Percentiles rank a stretch among this genome's conserved stretches.
Conservation (phyloP, 1,139 yeast species). For the Zhuliangozyma parablackwelliae region DNA sequence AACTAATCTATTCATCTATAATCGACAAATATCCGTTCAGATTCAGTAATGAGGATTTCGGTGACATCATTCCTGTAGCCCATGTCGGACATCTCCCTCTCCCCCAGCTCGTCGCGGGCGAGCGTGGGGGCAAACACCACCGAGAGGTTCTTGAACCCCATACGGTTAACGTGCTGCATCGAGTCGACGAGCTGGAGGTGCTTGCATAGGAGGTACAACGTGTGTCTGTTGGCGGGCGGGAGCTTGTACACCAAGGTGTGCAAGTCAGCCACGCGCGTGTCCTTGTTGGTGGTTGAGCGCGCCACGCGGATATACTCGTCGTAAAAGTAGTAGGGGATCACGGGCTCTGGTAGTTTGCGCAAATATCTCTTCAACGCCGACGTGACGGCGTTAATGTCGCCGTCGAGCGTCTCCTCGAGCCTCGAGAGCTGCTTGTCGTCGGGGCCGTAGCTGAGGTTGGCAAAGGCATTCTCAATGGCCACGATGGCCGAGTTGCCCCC, state of each 20-base stretch:
- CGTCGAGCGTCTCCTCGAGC: constrained; percentile 50
- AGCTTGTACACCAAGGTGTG: constrained; percentile 33
- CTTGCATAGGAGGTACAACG: constrained; percentile 51
- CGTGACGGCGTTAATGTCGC: constrained; percentile 84
- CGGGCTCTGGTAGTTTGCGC: constrained; percentile 79
- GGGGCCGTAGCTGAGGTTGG: constrained; percentile 20
- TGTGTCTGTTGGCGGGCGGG: constrained; percentile 65
- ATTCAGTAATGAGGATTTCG: constrained; percentile 65
- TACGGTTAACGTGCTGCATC: constrained; percentile 52
- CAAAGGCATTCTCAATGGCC: constrained; percentile 47
- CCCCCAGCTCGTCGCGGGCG: constrained; percentile 76
- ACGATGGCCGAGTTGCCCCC: constrained; percentile 82
- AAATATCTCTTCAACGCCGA: constrained; percentile 83
- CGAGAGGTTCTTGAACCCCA: constrained; percentile 79
- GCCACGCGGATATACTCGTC: constrained; percentile 53
- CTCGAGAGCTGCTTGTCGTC: constrained; percentile 39
- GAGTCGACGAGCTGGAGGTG: constrained; percentile 61
- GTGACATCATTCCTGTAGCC: constrained; percentile 75
- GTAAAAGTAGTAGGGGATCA: constrained; percentile 68
- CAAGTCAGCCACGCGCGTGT: constrained; percentile 27
- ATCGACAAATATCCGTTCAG: constrained; percentile 11
- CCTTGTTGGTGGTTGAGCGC: constrained; percentile 31
- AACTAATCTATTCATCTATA: neutral
- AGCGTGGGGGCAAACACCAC: constrained; percentile 96
- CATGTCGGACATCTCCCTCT: constrained; percentile 84